These are phyloP conservation scores for Colletotrichum chrysophilum DNA, from an alignment of 2,329 filamentous ascomycete species.

Conservation along the genomic window DNA sequence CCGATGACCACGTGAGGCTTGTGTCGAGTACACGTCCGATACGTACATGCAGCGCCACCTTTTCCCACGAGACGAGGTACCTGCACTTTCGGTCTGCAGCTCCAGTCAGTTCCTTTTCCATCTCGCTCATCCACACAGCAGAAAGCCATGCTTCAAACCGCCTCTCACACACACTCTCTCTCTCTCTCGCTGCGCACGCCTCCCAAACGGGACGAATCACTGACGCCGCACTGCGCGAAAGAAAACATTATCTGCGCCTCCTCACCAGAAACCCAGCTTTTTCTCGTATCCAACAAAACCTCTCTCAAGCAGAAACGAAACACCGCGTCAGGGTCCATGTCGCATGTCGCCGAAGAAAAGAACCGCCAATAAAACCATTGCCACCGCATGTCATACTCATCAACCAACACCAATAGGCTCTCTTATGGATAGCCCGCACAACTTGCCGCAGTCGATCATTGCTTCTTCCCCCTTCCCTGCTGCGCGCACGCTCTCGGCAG, in stretches of 20 bases:
- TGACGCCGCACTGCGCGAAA: background rate
- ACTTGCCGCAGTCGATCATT: constrained; percentile 5
- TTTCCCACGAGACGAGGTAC: background rate
- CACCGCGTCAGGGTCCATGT: background rate
- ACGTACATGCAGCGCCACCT: background rate
- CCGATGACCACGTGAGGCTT: constrained; percentile 17
- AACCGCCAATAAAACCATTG: background rate
- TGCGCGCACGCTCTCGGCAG: background rate
- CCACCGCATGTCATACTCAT: background rate
- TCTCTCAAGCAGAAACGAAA: background rate
- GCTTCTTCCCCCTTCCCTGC: background rate
- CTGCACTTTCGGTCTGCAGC: background rate
- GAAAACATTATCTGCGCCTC: background rate
- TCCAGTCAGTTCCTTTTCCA: background rate
- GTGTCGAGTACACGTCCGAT: background rate
- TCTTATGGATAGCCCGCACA: background rate
- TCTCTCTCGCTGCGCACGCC: background rate
- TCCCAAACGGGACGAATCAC: background rate
- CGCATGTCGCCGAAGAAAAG: background rate
- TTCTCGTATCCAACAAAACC: background rate
- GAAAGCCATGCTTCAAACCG: background rate
- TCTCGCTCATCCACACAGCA: background rate
- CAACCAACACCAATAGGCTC: background rate
- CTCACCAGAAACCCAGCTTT: background rate
- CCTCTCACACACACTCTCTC: background rate